phyloP scores from a whole-genome alignment of 306 rosid genomes.

The Arachis stenosperma region DNA sequence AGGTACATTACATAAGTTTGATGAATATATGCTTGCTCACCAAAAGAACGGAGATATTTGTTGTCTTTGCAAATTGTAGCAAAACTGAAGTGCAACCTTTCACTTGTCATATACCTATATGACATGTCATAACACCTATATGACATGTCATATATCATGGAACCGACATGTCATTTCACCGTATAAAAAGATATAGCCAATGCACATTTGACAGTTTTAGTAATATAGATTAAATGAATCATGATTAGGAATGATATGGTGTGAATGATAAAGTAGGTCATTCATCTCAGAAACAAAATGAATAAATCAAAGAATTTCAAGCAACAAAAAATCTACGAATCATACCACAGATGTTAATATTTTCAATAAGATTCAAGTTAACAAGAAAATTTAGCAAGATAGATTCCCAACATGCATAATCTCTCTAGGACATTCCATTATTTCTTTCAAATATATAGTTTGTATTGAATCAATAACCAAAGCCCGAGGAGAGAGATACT shows the following conservation, averaged over 20 bases:
- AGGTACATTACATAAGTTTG: constrained; percentile 10
- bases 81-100: constrained; percentile 86
- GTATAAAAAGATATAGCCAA: constrained; percentile 26
- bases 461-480: constrained; percentile 87
- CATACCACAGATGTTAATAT: background rate
- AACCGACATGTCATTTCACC: constrained; percentile 26
- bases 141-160: constrained; percentile 32
- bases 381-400: constrained; percentile 14
- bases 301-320: constrained; percentile 26
- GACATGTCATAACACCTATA: background rate
- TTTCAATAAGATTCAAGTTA: constrained; percentile 6
- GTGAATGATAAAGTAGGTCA: background rate
- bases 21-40: constrained; percentile 49
- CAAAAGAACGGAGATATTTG: constrained; percentile 77
- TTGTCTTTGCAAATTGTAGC: constrained; percentile 83
- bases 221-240: background rate
- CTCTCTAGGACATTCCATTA: constrained; percentile 89
- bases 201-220: constrained; percentile 16
- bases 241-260: too few species aligned
- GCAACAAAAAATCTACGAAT: constrained; percentile 5
- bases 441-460: constrained; percentile 83
- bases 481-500: constrained; percentile 70
- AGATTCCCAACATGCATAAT: constrained; percentile 59
- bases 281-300: background rate
- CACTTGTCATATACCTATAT: constrained; percentile 55